A percentile compares a stretch with the other conserved stretches of the same genome.
Evolutionary conservation across 2,329 filamentous ascomycete genomes (phyloP).

Genomic region (Berkeleyomyces basicola): DNA sequence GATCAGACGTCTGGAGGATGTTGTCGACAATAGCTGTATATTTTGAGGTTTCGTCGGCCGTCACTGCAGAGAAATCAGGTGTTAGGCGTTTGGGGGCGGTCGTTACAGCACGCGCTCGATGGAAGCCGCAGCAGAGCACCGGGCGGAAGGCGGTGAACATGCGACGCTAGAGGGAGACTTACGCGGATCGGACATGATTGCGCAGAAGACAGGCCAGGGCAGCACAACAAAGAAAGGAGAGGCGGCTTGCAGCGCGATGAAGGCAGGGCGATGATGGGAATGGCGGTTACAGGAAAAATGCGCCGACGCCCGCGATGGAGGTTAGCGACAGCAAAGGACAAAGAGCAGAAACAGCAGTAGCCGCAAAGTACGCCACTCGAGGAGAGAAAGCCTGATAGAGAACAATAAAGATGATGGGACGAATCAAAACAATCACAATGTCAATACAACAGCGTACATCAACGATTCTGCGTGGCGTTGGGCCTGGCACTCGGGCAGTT

Average conservation of each 20-base stretch:
- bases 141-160: not conserved
- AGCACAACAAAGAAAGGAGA: not conserved
- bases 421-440: not conserved
- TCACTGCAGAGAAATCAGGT: conserved; percentile 24
- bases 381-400: not conserved
- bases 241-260: not conserved
- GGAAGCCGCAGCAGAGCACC: not conserved
- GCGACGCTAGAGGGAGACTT: not conserved
- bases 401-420: not conserved
- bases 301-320: not conserved
- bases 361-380: not conserved
- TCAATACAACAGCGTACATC: not conserved
- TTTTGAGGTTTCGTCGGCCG: conserved; percentile 30
- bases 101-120: not conserved
- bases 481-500: not conserved
- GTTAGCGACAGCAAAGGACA: not conserved
- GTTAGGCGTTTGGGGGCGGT: not conserved
- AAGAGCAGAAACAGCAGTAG: not conserved
- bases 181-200: conserved; percentile 11
- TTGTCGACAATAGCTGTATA: conserved; percentile 44
- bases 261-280: not conserved
- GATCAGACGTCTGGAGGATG: conserved; percentile 40
- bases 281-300: too few relatives aligned
- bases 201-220: not conserved
- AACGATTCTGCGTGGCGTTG: not conserved